These are phyloP conservation scores for Coemansia aciculifera DNA, from an alignment of 192 early-diverging fungal genomes.

Conservation along the genomic window DNA sequence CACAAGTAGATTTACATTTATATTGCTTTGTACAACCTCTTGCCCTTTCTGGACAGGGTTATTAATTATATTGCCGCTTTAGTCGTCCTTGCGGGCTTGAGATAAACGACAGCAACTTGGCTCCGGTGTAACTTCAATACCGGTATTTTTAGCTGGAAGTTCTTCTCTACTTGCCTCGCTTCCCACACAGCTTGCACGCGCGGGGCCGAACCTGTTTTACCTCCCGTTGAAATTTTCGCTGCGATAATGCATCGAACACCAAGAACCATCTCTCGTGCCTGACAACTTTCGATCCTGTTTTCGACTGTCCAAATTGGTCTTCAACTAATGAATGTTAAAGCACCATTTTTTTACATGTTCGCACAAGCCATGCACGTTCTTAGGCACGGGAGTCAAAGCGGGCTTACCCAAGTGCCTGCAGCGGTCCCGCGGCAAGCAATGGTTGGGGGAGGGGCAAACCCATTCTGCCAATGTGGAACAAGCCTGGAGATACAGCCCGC, in stretches of 20 bases:
- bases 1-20: background rate
- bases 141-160: background rate
- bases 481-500: background rate
- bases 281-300: background rate
- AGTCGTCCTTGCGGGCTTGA: background rate
- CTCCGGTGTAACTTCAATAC: background rate
- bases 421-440: background rate
- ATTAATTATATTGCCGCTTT: background rate
- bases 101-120: background rate
- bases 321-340: background rate
- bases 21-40: background rate
- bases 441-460: background rate
- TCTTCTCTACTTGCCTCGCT: background rate
- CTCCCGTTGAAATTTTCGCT: background rate
- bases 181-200: background rate
- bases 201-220: background rate
- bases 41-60: background rate
- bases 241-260: background rate
- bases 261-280: background rate
- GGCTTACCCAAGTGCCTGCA: background rate
- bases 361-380: background rate
- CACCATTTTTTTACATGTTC: background rate
- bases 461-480: background rate
- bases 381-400: constrained; percentile 2
- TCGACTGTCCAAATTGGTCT: background rate